Conservation (phyloP, 495 filamentous ascomycete species). For the Daldinia caldariorum region DNA sequence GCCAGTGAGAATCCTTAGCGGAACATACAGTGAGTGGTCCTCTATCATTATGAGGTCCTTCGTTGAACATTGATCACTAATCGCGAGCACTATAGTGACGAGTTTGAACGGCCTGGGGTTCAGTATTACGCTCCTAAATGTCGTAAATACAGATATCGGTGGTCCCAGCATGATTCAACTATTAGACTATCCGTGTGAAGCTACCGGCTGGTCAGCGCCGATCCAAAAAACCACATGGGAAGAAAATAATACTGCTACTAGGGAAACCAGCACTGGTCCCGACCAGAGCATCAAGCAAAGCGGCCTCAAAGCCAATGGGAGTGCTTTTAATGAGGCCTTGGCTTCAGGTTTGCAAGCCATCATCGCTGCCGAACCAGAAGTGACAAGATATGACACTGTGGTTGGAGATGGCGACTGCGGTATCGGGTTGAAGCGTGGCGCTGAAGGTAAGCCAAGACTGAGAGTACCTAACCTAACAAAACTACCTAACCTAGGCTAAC, state of each 20-base stretch:
- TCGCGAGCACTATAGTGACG: slow-evolving; percentile 68
- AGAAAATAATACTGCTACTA: slow-evolving; percentile 57
- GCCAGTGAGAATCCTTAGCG: slow-evolving; percentile 72
- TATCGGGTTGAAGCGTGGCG: slow-evolving; percentile 86
- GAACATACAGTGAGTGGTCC: slow-evolving; percentile 65
- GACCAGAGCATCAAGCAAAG: slow-evolving; percentile 67
- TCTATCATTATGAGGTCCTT: background rate
- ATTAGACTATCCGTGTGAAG: slow-evolving; percentile 85
- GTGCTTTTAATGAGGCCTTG: slow-evolving; percentile 66
- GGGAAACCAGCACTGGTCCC: slow-evolving; percentile 51
- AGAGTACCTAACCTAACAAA: background rate
- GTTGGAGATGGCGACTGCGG: slow-evolving; percentile 98
- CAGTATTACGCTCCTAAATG: slow-evolving; percentile 84
- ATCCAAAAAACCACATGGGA: slow-evolving; percentile 71
- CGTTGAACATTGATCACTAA: slow-evolving; percentile 29
- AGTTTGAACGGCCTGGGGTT: slow-evolving; percentile 94
- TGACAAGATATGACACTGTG: slow-evolving; percentile 89
- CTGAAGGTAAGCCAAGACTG: slow-evolving; percentile 68
- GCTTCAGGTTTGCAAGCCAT: slow-evolving; percentile 73
- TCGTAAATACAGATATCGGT: slow-evolving; percentile 82
- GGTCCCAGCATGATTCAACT: slow-evolving; percentile 84
- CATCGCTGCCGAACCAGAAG: slow-evolving; percentile 80
- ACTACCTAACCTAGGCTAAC: slow-evolving; percentile 5
- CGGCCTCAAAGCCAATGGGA: slow-evolving; percentile 73
- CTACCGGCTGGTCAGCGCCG: slow-evolving; percentile 83